A percentile compares a stretch with the other conserved stretches of the same genome.
phyloP scores from a whole-genome alignment of 2,329 filamentous ascomycete species.

The Alternaria novae-zelandiae region DNA sequence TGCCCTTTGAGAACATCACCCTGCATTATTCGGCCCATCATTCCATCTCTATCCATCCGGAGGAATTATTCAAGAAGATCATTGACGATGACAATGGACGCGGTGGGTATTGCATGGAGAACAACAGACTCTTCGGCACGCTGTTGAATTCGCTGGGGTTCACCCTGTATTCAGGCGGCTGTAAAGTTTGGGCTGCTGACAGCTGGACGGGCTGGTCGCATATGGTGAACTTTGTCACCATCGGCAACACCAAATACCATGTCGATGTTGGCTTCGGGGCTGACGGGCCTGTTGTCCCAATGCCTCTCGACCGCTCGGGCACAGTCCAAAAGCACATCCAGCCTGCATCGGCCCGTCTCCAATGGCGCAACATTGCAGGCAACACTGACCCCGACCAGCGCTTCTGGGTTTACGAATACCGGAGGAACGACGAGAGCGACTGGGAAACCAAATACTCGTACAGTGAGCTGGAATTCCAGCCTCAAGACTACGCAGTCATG shows the following conservation, averaged over 20 bases:
- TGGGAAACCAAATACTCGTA: conserved; percentile 72
- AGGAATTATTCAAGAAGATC: conserved; percentile 61
- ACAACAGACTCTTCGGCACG: conserved; percentile 60
- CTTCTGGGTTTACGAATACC: conserved; percentile 54
- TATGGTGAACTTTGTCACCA: conserved; percentile 54
- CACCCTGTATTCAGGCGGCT: conserved; percentile 50
- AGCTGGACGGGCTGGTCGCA: conserved; percentile 48
- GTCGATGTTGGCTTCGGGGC: conserved; percentile 55
- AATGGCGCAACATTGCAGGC: conserved; percentile 42
- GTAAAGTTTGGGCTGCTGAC: conserved; percentile 44
- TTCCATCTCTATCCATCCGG: conserved; percentile 56
- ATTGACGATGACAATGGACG: conserved; percentile 56
- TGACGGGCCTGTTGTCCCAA: conserved; percentile 47
- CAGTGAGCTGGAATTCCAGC: conserved; percentile 51
- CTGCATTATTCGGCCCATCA: conserved; percentile 56
- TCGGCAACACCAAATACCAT: conserved; percentile 41
- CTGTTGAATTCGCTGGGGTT: conserved; percentile 61
- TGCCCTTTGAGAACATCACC: conserved; percentile 64
- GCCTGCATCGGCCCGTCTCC: conserved; percentile 41
- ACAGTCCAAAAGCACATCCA: conserved; percentile 34
- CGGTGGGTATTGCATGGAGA: conserved; percentile 69
- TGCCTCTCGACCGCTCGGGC: conserved; percentile 44
- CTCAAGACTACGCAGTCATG: conserved; percentile 41
- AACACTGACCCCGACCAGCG: conserved; percentile 47
- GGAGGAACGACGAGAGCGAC: conserved; percentile 46